A percentile compares a stretch with the other conserved stretches of the same genome.
These are phyloP conservation scores for Jamesozyma jinghongensis DNA, from an alignment of 805 yeast genomes.

Conservation along the genomic window DNA sequence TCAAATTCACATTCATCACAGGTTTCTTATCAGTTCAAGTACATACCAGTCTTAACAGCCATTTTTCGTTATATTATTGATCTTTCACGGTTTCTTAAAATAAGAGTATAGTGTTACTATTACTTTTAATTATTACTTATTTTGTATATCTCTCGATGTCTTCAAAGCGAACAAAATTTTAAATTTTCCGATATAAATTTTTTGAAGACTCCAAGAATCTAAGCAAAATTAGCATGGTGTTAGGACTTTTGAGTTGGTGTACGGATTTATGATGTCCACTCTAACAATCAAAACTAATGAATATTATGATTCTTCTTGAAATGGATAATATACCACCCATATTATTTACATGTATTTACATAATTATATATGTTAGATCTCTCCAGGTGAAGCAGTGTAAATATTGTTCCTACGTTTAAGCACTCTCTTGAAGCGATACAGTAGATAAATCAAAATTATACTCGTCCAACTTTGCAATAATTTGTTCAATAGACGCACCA, in stretches of 20 bases:
- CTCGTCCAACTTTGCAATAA: constrained; percentile 13
- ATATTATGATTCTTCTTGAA: too few relatives aligned
- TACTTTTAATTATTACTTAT: not conserved
- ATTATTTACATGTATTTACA: constrained; percentile 1
- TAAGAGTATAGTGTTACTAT: not conserved
- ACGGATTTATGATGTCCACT: not conserved
- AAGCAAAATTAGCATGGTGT: not conserved
- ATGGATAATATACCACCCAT: not conserved
- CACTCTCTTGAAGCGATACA: constrained; percentile 17
- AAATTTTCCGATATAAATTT: not conserved
- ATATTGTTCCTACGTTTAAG: too few relatives aligned
- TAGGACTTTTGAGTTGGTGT: not conserved
- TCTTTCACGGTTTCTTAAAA: not conserved
- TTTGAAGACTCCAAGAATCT: not conserved
- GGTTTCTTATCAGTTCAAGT: not conserved
- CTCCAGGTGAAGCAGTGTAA: not conserved
- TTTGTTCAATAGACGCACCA: constrained; percentile 10
- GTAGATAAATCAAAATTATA: constrained; percentile 32
- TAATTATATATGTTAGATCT: not conserved
- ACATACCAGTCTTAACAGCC: constrained; percentile 46
- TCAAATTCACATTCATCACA: not conserved
- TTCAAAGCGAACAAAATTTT: not conserved
- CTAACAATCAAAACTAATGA: not conserved
- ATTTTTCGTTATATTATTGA: constrained; percentile 24
- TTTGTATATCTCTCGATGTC: not conserved